These are phyloP conservation scores for Haberlea rhodopensis DNA, from an alignment of 257 asterid species.

Conservation along the genomic window DNA sequence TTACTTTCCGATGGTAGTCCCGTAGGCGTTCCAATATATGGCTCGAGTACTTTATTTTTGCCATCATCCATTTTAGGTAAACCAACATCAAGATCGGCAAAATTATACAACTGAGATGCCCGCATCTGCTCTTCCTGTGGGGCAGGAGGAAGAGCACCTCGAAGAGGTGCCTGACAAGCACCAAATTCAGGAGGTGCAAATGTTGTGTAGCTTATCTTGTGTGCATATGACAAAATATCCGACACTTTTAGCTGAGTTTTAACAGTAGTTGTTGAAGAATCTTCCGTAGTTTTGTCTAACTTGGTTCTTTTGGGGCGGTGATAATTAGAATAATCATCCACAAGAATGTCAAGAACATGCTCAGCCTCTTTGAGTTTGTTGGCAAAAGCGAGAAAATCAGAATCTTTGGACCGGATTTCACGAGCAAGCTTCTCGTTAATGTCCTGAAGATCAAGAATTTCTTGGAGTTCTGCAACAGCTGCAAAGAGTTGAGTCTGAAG, in stretches of 20 bases:
- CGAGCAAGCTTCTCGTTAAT: slow-evolving; percentile 64
- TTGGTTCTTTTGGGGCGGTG: slow-evolving; percentile 64
- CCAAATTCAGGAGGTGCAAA: slow-evolving; percentile 96
- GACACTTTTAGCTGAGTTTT: slow-evolving; percentile 67
- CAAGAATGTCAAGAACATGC: slow-evolving; percentile 69
- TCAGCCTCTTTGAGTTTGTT: slow-evolving; percentile 74
- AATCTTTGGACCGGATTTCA: slow-evolving; percentile 64
- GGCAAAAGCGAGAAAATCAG: slow-evolving; percentile 64
- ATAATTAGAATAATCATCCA: slow-evolving; percentile 82
- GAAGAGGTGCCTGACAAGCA: slow-evolving; percentile 75
- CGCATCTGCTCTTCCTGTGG: slow-evolving; percentile 99
- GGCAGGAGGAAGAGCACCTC: slow-evolving; percentile 94
- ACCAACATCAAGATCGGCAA: slow-evolving; percentile 75
- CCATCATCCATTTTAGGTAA: slow-evolving; percentile 63
- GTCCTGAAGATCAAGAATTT: slow-evolving; percentile 89
- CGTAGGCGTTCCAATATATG: slow-evolving; percentile 47
- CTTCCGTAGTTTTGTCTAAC: slow-evolving; percentile 31
- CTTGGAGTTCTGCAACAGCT: slow-evolving; percentile 86
- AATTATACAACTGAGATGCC: slow-evolving; percentile 65
- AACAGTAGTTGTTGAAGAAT: slow-evolving; percentile 58
- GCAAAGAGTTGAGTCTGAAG: slow-evolving; percentile 81
- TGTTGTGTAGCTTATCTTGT: slow-evolving; percentile 85
- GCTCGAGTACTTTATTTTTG: slow-evolving; percentile 57
- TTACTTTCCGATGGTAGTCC: slow-evolving; percentile 33
- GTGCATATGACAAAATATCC: slow-evolving; percentile 76